Evolutionary conservation across 257 asterid species (phyloP).

Genomic region (Solanum virginianum): DNA sequence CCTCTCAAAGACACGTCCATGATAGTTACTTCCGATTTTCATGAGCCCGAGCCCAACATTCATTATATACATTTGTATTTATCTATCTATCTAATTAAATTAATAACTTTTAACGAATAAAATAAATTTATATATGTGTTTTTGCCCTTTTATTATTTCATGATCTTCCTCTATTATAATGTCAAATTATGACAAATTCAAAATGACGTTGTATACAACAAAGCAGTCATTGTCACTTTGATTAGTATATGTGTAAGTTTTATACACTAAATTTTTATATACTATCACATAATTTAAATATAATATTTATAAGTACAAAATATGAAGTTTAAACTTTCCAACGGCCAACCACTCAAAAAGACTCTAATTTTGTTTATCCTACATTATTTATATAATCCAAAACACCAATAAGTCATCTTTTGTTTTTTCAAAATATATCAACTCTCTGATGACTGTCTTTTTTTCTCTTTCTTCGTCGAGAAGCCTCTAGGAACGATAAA

Average conservation of each 20-base stretch:
- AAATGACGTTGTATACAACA: neutral
- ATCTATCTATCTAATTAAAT: too few relatives aligned
- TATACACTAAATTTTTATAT: too few relatives aligned
- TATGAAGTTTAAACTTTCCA: neutral
- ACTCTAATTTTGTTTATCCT: neutral
- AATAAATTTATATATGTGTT: too few relatives aligned
- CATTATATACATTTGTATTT: too few relatives aligned
- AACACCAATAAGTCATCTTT: neutral
- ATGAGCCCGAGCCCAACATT: too few relatives aligned
- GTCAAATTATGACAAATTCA: neutral
- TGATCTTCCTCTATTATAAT: neutral
- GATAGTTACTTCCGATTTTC: too few relatives aligned
- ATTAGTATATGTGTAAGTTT: neutral
- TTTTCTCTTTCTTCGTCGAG: too few relatives aligned
- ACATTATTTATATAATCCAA: neutral
- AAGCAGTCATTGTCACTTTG: neutral
- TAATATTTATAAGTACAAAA: neutral
- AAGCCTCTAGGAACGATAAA: neutral
- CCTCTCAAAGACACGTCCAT: too few relatives aligned
- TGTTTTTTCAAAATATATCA: neutral
- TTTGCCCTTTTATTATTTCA: too few relatives aligned
- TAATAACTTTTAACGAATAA: too few relatives aligned
- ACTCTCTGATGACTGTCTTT: neutral
- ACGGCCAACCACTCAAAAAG: neutral
- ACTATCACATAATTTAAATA: neutral